Percentiles rank a stretch among this genome's conserved stretches.
phyloP scores from a whole-genome alignment of 257 asterid genomes.

The Orobanche coerulescens region DNA sequence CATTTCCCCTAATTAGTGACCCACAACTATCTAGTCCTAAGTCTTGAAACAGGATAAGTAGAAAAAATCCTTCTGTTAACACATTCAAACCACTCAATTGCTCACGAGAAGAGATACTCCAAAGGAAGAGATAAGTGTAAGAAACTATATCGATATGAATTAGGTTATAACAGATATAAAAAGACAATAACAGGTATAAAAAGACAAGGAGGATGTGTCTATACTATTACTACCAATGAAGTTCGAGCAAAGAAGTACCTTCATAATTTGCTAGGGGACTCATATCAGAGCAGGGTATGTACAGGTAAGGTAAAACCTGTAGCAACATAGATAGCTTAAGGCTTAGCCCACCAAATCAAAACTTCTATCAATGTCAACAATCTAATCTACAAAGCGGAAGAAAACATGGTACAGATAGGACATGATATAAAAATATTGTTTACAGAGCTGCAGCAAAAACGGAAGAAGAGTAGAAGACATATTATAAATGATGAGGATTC shows the following conservation, averaged over 20 bases:
- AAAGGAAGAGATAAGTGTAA: too few relatives aligned
- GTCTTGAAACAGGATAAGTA: background rate
- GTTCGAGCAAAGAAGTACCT: slow-evolving; percentile 40
- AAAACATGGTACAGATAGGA: background rate
- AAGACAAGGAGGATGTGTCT: slow-evolving; percentile 11
- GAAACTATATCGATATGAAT: background rate
- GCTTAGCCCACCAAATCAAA: slow-evolving; percentile 5
- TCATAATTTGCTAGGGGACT: slow-evolving; percentile 39
- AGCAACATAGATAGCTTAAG: slow-evolving; percentile 18
- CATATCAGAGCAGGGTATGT: slow-evolving; percentile 60
- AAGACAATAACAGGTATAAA: too few relatives aligned
- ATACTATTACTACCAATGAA: slow-evolving; percentile 6
- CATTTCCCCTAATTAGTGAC: background rate
- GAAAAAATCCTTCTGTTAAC: background rate
- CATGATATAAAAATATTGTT: background rate
- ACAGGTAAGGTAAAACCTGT: slow-evolving; percentile 85
- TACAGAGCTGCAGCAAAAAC: background rate
- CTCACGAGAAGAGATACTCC: too few relatives aligned
- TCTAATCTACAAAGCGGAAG: slow-evolving; percentile 12
- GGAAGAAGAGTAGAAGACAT: slow-evolving; percentile 13
- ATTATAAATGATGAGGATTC: background rate
- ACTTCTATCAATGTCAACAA: background rate
- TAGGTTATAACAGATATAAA: background rate
- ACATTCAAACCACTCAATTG: background rate
- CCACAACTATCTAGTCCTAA: background rate